Percentiles rank a stretch among this genome's conserved stretches.
Evolutionary conservation across 768 basidiomycete genomes (phyloP).

Genomic region (Mrakia frigida): DNA sequence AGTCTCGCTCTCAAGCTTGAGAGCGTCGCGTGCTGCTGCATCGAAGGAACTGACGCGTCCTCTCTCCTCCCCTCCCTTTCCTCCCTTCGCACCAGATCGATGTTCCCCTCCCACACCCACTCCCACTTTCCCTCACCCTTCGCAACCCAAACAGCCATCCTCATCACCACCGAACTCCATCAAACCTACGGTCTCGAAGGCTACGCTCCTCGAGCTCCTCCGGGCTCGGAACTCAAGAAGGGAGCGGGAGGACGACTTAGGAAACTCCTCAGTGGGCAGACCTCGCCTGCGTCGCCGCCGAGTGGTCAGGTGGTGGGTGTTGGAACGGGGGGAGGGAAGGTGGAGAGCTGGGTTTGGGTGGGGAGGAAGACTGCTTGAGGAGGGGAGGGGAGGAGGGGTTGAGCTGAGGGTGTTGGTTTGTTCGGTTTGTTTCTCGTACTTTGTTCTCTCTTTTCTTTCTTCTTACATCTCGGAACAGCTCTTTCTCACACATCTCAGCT

Average conservation of each 20-base stretch:
- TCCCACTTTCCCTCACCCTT: neutral
- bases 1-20: too few relatives aligned
- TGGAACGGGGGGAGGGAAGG: conserved; percentile 5
- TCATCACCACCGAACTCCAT: neutral
- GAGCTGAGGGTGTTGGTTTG: neutral
- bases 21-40: too few relatives aligned
- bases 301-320: too few relatives aligned
- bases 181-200: conserved; percentile 11
- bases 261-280: neutral
- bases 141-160: neutral
- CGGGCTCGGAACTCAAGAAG: neutral
- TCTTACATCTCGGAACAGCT: too few relatives aligned
- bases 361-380: conserved; percentile 7
- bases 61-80: neutral
- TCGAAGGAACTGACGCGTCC: neutral
- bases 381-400: neutral
- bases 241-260: neutral
- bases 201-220: neutral
- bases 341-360: conserved; percentile 17
- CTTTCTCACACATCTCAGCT: too few relatives aligned
- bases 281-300: neutral
- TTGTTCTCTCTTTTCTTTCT: neutral
- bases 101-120: neutral
- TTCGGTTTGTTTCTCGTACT: neutral
- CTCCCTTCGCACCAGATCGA: neutral